Percentiles rank a stretch among this genome's conserved stretches.
These are phyloP conservation scores for Neurospora sp. DNA, from an alignment of 495 filamentous ascomycete genomes.

Conservation along the genomic window DNA sequence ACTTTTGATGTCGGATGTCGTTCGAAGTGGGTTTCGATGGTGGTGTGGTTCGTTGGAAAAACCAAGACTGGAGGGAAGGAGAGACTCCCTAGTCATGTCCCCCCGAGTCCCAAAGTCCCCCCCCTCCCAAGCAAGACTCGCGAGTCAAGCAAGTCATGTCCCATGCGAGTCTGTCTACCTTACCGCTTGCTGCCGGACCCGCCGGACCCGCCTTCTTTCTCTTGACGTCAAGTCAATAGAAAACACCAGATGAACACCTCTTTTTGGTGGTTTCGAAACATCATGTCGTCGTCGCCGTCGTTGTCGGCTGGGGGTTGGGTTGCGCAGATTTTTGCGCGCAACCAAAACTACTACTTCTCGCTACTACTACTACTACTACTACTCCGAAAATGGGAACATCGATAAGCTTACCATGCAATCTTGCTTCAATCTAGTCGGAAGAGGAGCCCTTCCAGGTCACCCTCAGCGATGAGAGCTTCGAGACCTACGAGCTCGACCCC, in stretches of 20 bases:
- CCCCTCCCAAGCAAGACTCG: neutral
- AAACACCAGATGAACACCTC: neutral
- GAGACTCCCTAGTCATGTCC: neutral
- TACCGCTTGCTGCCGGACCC: neutral
- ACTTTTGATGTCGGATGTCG: neutral
- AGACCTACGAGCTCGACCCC: slow-evolving; percentile 97
- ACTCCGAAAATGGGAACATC: neutral
- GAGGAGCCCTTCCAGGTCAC: slow-evolving; percentile 87
- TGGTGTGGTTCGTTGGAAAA: neutral
- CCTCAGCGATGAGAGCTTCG: slow-evolving; percentile 95
- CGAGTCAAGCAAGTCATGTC: neutral
- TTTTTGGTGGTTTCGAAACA: neutral
- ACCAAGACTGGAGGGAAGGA: neutral
- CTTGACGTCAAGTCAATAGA: neutral
- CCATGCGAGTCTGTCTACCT: neutral
- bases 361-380: neutral
- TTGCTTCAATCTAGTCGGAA: slow-evolving; percentile 56
- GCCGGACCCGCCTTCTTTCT: neutral
- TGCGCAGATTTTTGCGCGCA: neutral
- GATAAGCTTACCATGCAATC: neutral
- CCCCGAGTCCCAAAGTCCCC: neutral
- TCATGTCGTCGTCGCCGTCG: neutral
- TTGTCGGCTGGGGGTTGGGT: neutral
- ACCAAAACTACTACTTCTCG: neutral
- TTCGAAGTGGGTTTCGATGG: neutral